Conservation (phyloP, 2,329 filamentous ascomycete species). For the Xylaria sp. region DNA sequence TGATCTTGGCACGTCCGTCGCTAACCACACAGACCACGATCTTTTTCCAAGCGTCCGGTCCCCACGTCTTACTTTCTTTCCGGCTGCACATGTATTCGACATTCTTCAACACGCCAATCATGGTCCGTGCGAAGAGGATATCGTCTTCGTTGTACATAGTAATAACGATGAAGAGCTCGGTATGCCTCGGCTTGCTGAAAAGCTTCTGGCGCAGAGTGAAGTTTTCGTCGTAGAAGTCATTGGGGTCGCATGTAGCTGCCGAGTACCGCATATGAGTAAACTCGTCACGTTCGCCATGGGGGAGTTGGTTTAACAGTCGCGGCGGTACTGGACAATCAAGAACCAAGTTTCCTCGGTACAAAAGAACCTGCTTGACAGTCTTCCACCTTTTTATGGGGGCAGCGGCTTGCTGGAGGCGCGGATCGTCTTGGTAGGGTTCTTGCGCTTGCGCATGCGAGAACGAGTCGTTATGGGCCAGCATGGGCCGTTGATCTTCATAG, state of each 20-base stretch:
- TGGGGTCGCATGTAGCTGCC: slow-evolving; percentile 95
- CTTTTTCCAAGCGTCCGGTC: slow-evolving; percentile 97
- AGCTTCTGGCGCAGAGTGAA: slow-evolving; percentile 95
- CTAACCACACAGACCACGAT: slow-evolving; percentile 97
- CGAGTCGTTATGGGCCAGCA: slow-evolving; percentile 67
- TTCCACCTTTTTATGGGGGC: slow-evolving; percentile 84
- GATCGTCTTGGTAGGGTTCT: slow-evolving; percentile 51
- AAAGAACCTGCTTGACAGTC: slow-evolving; percentile 96
- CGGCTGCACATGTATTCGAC: slow-evolving; percentile 95
- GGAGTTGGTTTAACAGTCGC: slow-evolving; percentile 81
- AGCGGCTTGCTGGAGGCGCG: slow-evolving; percentile 46
- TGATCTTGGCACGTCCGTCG: slow-evolving; percentile 90
- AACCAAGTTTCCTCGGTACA: slow-evolving; percentile 96
- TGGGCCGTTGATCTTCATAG: slow-evolving; percentile 73
- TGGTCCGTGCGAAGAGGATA: slow-evolving; percentile 92
- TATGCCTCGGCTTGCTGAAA: slow-evolving; percentile 80
- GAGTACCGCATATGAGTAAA: slow-evolving; percentile 97
- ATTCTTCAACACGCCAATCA: slow-evolving; percentile 99
- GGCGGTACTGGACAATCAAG: slow-evolving; percentile 96
- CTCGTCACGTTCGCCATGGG: slow-evolving; percentile 90
- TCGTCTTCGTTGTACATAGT: slow-evolving; percentile 99
- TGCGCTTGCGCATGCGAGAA: slow-evolving; percentile 40
- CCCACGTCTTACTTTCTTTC: slow-evolving; percentile 92
- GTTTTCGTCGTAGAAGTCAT: slow-evolving; percentile 85
- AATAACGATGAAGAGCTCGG: slow-evolving; percentile 92